Base-by-base conservation (phyloP, 306 rosid genomes). In the Cucurbita argyrosperma region DNA sequence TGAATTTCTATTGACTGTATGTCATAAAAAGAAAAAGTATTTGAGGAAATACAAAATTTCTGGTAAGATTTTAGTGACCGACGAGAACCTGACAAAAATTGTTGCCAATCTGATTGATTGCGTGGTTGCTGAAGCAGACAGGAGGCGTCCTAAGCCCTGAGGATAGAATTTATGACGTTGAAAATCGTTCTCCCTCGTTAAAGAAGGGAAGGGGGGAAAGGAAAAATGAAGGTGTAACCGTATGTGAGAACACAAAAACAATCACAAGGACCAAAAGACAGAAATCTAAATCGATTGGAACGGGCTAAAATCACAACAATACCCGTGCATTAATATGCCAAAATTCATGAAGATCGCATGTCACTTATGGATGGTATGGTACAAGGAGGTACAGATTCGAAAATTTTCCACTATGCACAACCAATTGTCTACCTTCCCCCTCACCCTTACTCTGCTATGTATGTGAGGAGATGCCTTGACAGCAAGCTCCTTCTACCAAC, bases 391-490 rank as follows among this genome's bases (percentile, higher is more conserved):
- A 49, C 74, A 69, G 18, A 7, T 45, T 14, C 56, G 39, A 1
- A 46, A 68, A 21, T 15, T 47, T 69, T 69, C 58, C 57, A 69
- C 7, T 69, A 69, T 69, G 23, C 74, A 69, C 74, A 49, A 49
- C 74, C 58, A 69, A 69, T 54, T 68, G 56, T 68, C 73, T 23
- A 47, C 73, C 56, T 46, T 30, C 40, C 21, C 57, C 35, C 35
- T 30, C 35, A 4, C 26, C 26, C 26, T 26, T 26, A 26, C 35
- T 30, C 35, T 30, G 35, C 35, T 30, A 65, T 42, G 15, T 65
- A 65, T 19, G 37, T 42, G 53, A 65, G 53, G 10, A 65, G 53
- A 37, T 43, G 53, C n/a, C 71, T 65, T 12, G 53, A 65, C 51
- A 64, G 40, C 71, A 64, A 64, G 54, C 10, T 66, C 74, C 74